Base-by-base conservation (phyloP, 768 basidiomycete genomes). In the Trametopsis cervina region DNA sequence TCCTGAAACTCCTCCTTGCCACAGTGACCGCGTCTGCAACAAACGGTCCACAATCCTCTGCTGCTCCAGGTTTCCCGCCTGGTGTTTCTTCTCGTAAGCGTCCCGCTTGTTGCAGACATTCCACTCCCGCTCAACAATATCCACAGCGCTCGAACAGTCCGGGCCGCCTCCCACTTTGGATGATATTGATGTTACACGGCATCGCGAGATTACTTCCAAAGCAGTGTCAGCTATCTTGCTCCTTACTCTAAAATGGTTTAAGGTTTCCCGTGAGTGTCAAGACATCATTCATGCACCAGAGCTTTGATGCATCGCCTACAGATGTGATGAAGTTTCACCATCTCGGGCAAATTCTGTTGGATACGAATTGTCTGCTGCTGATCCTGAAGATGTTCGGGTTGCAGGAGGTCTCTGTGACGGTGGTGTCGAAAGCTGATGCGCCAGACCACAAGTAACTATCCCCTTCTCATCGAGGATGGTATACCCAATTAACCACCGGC, bases 301-400 rank as follows among this genome's bases (percentile, higher is more conserved):
- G 9, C 15, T 10, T 12, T 29, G 21, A 22, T 29, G 26, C 4
- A 26, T 2, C 13, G 9, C 35, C 44, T 22, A 13, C 56, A 98
- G 95, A 98, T 67, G 82, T 86, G 17, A 94, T 99, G 88, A 98
- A 99, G 63, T 97, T 96, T 62, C 94, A 99, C 65, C 92, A 97
- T 64, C 75, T 99, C 20, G 92, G 92, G n/a, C 93, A 95, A 64
- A 79, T 91, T 26, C 71, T 99, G 6, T 80, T 99, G 38, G 95
- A 98, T 57, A 94, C 92, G 20, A 98, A 98, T 59, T 95, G 93
- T 61, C 67, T 97, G 11, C 70, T 98, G 24, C 73, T 98, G 24
- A 89, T 98, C 42, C 69, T 99, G 57, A 97, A 97, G 72, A 96
- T 97, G 85, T 97, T 98, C 64, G 91, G 94, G n/a, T 65, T 97